These are phyloP conservation scores for Colletotrichum lentis DNA, from an alignment of 2,329 filamentous ascomycete species.

Conservation along the genomic window DNA sequence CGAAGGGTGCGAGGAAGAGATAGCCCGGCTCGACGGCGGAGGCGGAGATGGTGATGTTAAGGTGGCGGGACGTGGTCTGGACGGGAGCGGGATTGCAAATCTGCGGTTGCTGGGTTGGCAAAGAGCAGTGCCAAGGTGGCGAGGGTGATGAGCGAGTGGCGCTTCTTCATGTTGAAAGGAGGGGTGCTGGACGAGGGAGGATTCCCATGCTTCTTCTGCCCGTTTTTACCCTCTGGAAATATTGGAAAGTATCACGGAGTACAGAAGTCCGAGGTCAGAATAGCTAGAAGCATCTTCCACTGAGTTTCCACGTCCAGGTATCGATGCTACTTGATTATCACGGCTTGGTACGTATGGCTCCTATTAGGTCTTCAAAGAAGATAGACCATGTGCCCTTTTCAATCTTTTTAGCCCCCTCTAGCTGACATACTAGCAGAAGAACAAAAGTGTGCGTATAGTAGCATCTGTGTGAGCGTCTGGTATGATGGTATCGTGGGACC, in stretches of 20 bases:
- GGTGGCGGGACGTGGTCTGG: slow-evolving; percentile 46
- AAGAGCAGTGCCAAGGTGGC: not conserved
- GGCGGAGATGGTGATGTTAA: slow-evolving; percentile 55
- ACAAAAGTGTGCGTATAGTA: not conserved
- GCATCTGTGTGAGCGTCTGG: not conserved
- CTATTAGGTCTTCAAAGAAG: not conserved
- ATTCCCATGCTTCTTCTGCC: slow-evolving; percentile 17
- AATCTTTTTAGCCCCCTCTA: not conserved
- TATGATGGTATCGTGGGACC: not conserved
- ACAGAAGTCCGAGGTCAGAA: not conserved
- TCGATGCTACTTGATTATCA: not conserved
- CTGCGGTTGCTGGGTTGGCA: slow-evolving; percentile 22
- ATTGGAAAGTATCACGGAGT: not conserved
- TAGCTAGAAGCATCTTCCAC: not conserved
- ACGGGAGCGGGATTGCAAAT: slow-evolving; percentile 37
- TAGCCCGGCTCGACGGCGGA: slow-evolving; percentile 53
- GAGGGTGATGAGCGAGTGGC: not conserved
- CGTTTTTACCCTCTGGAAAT: not conserved
- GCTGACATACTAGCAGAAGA: not conserved
- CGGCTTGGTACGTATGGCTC: not conserved
- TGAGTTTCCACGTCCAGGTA: not conserved
- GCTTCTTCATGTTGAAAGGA: slow-evolving; percentile 14
- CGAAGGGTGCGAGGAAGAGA: slow-evolving; percentile 54
- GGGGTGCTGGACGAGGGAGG: not conserved
- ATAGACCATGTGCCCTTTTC: not conserved